Evolutionary conservation across 2,329 filamentous ascomycete genomes (phyloP).

Genomic region (Colletotrichum tamarilloi): DNA sequence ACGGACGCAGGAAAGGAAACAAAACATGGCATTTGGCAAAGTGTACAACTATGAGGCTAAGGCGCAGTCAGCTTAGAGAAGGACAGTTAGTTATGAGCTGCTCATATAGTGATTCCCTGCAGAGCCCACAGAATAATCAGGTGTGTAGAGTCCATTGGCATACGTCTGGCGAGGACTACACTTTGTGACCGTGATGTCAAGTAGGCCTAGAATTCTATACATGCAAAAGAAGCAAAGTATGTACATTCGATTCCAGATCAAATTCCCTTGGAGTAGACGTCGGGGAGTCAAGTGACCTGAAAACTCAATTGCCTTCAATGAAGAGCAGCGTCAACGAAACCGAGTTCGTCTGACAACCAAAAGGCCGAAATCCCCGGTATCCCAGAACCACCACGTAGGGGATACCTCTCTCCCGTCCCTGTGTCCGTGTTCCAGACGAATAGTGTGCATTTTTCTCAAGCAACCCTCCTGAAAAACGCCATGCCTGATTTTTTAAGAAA

Average conservation of each 20-base stretch:
- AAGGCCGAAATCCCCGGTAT: not conserved
- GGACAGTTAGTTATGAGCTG: too few relatives aligned
- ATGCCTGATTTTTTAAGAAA: conserved; percentile 1
- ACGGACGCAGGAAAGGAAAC: too few relatives aligned
- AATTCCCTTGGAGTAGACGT: not conserved
- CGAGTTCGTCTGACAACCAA: not conserved
- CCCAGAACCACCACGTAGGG: not conserved
- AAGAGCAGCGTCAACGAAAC: too few relatives aligned
- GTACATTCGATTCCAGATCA: not conserved
- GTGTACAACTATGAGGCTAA: too few relatives aligned
- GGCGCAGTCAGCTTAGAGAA: too few relatives aligned
- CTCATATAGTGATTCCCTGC: too few relatives aligned
- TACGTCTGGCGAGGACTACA: too few relatives aligned
- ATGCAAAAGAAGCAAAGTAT: conserved; percentile 2
- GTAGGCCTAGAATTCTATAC: not conserved
- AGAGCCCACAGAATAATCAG: too few relatives aligned
- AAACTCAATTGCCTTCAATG: not conserved
- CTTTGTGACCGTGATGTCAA: not conserved
- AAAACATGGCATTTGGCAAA: too few relatives aligned
- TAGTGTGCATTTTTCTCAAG: not conserved
- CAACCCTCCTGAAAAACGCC: conserved; percentile 4
- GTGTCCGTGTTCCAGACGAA: not conserved
- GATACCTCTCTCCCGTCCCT: not conserved
- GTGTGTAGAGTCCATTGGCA: too few relatives aligned
- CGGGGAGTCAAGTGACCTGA: not conserved